Evolutionary conservation across 2,329 filamentous ascomycete genomes (phyloP), one percentile per base, ranked within the genome.

Genomic region (Aplosporella prunicola): DNA sequence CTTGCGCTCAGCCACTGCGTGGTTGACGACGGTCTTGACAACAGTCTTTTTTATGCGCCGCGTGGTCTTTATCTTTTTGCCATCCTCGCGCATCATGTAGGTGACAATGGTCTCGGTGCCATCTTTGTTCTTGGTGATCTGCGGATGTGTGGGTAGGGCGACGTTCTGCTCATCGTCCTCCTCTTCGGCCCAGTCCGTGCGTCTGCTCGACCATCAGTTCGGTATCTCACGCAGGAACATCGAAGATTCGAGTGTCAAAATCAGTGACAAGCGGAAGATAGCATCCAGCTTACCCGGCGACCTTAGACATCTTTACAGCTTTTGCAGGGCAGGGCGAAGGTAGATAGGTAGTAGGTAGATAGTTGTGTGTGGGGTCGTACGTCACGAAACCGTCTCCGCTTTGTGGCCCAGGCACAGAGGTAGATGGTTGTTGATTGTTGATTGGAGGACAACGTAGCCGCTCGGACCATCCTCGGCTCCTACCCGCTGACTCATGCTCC

Each of bases 21-120:
- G 91, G 74, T 96, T 96, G 53, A 98, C 89, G 48, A 84, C 78
- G 66, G 93, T 86, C 64, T 86, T 88, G 64, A 93, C 78, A 50
- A 88, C 80, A 45, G 83, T 93, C 56, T 86, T 85, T 60, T 88
- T 86, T 68, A 96, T 89, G 54, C 88, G 85, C 61, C 91, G 88
- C 44, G 88, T 96, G 46, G 87, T 91, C 75, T 96, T 96, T 58
- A 96, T 83, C 66, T 93, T 93, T 64, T 93, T 88, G 64, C 84
- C 84, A 46, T 89, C 76, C 50, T 98, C 91, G 69, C 94, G 89
- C 69, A 86, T 78, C 54, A 79, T 76, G 71, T 85, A 93, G 46
- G 83, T 84, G 57, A 94, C 80, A 52, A 91, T 82, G 31, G 93
- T 98, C 69, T 95, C 94, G 54, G 86, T 94, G 60, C 93, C 91